Percentiles rank a stretch among this genome's conserved stretches.
These are phyloP conservation scores for Dictyostelium capitatum DNA, from an alignment of 78 protist genomes.

Conservation along the genomic window DNA sequence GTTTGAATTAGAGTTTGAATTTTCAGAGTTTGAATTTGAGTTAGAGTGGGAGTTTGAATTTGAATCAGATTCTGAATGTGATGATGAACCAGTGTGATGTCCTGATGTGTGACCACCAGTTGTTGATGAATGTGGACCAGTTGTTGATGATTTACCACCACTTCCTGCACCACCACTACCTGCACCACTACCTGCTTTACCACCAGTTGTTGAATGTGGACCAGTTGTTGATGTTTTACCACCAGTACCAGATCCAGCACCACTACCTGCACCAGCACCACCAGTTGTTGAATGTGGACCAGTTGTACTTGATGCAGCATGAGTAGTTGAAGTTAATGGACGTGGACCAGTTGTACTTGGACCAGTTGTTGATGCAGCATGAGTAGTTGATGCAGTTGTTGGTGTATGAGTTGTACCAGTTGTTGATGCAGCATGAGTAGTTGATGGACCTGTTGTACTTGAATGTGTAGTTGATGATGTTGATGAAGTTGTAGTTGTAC, in stretches of 20 bases:
- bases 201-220: constrained; percentile 10
- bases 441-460: neutral
- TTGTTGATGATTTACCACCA: constrained; percentile 1
- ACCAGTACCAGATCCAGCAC: neutral
- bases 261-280: neutral
- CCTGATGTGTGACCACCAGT: constrained; percentile 22
- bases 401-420: neutral
- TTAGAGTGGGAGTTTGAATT: neutral
- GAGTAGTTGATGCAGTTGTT: constrained; percentile 3
- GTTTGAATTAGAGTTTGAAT: neutral
- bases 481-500: constrained; percentile 19
- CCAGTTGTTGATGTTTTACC: constrained; percentile 11
- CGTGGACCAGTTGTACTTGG: constrained; percentile 23
- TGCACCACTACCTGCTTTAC: neutral
- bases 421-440: neutral
- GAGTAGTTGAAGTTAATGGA: constrained; percentile 12
- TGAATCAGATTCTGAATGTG: constrained; percentile 9
- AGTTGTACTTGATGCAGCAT: neutral
- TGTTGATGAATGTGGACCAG: constrained; percentile 22
- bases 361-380: constrained; percentile 10
- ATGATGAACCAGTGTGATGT: neutral
- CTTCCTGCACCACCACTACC: constrained; percentile 25
- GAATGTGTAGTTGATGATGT: neutral
- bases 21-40: neutral
- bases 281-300: constrained; percentile 26